Percentiles rank a stretch among this genome's conserved stretches.
These are phyloP conservation scores for Phaeoacremonium minimum DNA, from an alignment of 2,329 filamentous ascomycete genomes.

Conservation along the genomic window DNA sequence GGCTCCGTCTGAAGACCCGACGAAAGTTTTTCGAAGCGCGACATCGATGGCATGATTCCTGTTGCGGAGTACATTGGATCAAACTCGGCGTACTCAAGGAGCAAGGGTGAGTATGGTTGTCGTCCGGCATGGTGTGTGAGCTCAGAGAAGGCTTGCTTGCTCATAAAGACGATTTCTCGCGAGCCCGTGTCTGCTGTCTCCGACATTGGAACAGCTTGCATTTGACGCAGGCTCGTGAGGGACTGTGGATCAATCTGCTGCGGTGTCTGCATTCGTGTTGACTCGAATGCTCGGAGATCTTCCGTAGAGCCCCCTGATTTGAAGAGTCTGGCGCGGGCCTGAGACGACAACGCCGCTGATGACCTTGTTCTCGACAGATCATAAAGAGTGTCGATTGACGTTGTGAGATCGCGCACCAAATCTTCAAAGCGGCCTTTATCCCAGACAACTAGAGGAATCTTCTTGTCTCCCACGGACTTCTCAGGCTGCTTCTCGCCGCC, in stretches of 20 bases:
- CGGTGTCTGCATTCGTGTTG: slow-evolving; percentile 57
- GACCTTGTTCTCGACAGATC: slow-evolving; percentile 67
- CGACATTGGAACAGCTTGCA: slow-evolving; percentile 32
- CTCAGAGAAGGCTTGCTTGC: slow-evolving; percentile 46
- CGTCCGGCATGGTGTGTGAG: slow-evolving; percentile 35
- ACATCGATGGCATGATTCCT: slow-evolving; percentile 60
- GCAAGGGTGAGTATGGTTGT: slow-evolving; percentile 49
- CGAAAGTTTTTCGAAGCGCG: slow-evolving; percentile 60
- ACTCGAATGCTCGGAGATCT: slow-evolving; percentile 49
- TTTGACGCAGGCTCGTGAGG: slow-evolving; percentile 42
- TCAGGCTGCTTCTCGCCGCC: slow-evolving; percentile 34
- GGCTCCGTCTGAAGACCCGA: slow-evolving; percentile 52
- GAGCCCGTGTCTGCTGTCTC: slow-evolving; percentile 23
- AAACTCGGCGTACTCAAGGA: slow-evolving; percentile 68
- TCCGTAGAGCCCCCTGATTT: slow-evolving; percentile 34
- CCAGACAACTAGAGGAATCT: slow-evolving; percentile 55
- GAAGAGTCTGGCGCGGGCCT: slow-evolving; percentile 24
- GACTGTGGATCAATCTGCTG: slow-evolving; percentile 53
- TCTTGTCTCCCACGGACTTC: slow-evolving; percentile 39
- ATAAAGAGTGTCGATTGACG: slow-evolving; percentile 75
- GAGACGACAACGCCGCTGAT: slow-evolving; percentile 30
- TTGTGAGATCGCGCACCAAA: slow-evolving; percentile 68
- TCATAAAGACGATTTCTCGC: slow-evolving; percentile 47
- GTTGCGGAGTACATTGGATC: slow-evolving; percentile 58
- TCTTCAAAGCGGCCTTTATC: slow-evolving; percentile 73